Evolutionary conservation across 129 eudicot genomes (phyloP).

Genomic region (Helianthus annuus): DNA sequence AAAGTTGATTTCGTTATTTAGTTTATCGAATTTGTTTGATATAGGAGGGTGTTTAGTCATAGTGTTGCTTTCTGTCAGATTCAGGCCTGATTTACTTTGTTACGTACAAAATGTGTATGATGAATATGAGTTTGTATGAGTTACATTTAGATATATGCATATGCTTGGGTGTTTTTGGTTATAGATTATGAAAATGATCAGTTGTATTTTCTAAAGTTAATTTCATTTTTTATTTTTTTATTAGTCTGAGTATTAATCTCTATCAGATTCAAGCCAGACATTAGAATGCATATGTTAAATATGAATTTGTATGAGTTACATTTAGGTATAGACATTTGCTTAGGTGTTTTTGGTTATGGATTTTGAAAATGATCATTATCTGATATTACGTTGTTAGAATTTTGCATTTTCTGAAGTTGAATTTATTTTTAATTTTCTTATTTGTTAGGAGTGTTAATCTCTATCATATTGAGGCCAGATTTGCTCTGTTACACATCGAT

Average conservation of each 20-base stretch:
- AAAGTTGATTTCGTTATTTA: too few relatives aligned
- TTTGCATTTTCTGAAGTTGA: too few relatives aligned
- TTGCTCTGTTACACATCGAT: too few relatives aligned
- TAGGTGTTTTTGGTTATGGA: conserved; percentile 6
- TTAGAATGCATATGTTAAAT: background rate
- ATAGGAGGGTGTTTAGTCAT: background rate
- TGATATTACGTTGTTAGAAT: background rate
- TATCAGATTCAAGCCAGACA: background rate
- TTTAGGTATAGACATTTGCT: background rate
- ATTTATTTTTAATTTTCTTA: too few relatives aligned
- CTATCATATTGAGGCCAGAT: too few relatives aligned
- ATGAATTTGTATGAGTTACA: background rate
- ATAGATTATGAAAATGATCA: background rate
- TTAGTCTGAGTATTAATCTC: background rate
- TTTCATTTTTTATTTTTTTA: background rate
- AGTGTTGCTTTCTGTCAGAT: too few relatives aligned
- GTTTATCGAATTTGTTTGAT: conserved; percentile 4
- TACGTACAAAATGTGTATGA: background rate
- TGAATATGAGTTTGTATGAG: background rate
- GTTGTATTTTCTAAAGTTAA: background rate
- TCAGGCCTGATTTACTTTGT: conserved; percentile 1
- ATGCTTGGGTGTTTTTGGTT: conserved; percentile 2
- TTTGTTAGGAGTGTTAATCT: too few relatives aligned
- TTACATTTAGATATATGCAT: background rate
- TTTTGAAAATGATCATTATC: background rate